Conservation (phyloP, 768 basidiomycete species). For the Royoungia palumana region DNA sequence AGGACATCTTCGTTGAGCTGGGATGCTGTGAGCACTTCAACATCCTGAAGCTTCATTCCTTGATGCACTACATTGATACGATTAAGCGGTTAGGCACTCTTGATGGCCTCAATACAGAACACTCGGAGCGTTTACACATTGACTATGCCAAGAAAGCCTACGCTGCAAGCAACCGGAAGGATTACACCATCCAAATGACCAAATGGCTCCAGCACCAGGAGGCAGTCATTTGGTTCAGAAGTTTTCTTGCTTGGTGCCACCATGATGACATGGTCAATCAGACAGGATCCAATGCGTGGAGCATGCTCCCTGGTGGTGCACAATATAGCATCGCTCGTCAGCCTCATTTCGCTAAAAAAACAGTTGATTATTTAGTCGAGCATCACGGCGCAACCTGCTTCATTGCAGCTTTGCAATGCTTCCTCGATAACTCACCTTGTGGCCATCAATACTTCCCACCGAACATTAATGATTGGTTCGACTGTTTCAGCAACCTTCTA, state of each 20-base stretch:
- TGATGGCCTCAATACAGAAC: slow-evolving; percentile 37
- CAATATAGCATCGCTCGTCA: neutral
- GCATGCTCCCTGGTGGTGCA: too few species aligned
- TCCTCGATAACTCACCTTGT: neutral
- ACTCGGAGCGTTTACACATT: slow-evolving; percentile 36
- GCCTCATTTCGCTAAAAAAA: neutral
- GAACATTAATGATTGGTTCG: neutral
- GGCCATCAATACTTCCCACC: neutral
- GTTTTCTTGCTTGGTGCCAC: slow-evolving; percentile 30
- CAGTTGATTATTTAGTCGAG: too few species aligned
- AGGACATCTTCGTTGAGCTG: slow-evolving; percentile 29
- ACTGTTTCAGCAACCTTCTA: neutral
- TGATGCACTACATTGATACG: slow-evolving; percentile 24
- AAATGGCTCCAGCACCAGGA: slow-evolving; percentile 5
- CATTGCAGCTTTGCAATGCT: neutral
- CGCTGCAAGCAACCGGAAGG: slow-evolving; percentile 23
- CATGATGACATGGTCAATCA: slow-evolving; percentile 17
- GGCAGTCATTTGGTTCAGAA: slow-evolving; percentile 21
- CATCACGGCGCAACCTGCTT: neutral
- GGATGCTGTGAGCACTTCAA: slow-evolving; percentile 32
- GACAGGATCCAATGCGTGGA: too few species aligned
- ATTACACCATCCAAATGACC: slow-evolving; percentile 6
- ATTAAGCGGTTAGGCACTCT: slow-evolving; percentile 30
- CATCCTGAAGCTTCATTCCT: slow-evolving; percentile 36
- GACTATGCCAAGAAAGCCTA: slow-evolving; percentile 37